Conservation (phyloP, 2,329 filamentous ascomycete genomes). For the Fusarium vanettenii region DNA sequence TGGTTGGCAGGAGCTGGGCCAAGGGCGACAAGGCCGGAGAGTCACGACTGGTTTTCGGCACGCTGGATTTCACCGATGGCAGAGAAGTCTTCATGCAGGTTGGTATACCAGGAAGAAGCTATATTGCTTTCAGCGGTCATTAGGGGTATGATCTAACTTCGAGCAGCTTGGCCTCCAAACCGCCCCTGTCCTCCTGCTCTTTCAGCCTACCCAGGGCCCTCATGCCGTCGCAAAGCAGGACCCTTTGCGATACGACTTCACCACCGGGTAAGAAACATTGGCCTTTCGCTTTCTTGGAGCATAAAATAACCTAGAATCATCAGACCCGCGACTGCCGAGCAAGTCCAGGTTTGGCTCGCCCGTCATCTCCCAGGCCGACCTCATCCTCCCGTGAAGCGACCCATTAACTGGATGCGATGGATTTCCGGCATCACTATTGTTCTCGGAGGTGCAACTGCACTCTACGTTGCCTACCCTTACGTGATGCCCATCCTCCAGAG, state of each 20-base stretch:
- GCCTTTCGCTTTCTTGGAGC: not conserved
- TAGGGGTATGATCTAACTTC: slow-evolving; percentile 12
- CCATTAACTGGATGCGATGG: slow-evolving; percentile 87
- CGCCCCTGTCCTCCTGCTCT: slow-evolving; percentile 88
- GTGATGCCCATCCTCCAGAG: slow-evolving; percentile 85
- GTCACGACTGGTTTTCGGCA: slow-evolving; percentile 81
- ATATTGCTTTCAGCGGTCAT: not conserved
- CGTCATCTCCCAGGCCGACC: slow-evolving; percentile 83
- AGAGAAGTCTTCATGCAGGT: slow-evolving; percentile 89
- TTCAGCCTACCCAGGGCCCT: slow-evolving; percentile 85
- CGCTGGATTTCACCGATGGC: slow-evolving; percentile 88
- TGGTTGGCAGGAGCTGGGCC: slow-evolving; percentile 87
- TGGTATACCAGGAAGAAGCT: slow-evolving; percentile 2
- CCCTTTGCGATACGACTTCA: slow-evolving; percentile 88
- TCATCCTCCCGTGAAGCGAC: slow-evolving; percentile 82
- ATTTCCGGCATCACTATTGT: slow-evolving; percentile 74
- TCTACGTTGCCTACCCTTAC: slow-evolving; percentile 81
- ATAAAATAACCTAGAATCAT: not conserved
- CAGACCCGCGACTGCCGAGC: slow-evolving; percentile 80
- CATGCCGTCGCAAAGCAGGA: slow-evolving; percentile 77
- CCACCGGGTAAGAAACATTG: slow-evolving; percentile 70
- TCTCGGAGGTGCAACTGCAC: slow-evolving; percentile 75
- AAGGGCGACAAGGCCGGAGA: slow-evolving; percentile 83
- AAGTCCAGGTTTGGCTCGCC: slow-evolving; percentile 81
- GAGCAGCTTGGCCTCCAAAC: slow-evolving; percentile 89